Evolutionary conservation across 2,329 filamentous ascomycete species (phyloP).

Genomic region (Neonectria coccinea): DNA sequence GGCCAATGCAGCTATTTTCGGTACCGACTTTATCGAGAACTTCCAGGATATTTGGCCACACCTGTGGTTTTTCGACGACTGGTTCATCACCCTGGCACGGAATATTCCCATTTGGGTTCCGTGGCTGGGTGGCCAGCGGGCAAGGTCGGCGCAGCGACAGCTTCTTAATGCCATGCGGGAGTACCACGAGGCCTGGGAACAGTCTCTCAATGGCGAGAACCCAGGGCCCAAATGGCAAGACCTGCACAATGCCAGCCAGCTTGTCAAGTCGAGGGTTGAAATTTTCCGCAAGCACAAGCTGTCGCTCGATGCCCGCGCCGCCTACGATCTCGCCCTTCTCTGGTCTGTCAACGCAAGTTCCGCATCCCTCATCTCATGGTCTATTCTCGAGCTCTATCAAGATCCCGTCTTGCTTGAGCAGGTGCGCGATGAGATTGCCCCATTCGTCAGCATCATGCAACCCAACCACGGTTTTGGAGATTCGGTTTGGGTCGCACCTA

Average conservation of each 20-base stretch:
- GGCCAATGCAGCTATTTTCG: conserved; percentile 52
- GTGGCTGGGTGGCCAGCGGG: conserved; percentile 48
- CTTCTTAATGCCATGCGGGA: conserved; percentile 48
- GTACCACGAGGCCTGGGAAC: conserved; percentile 52
- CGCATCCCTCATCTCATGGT: conserved; percentile 54
- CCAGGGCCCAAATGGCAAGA: conserved; percentile 52
- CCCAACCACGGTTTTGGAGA: conserved; percentile 52
- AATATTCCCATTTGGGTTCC: conserved; percentile 50
- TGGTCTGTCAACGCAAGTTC: conserved; percentile 56
- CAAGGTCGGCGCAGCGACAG: conserved; percentile 45
- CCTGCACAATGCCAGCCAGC: conserved; percentile 51
- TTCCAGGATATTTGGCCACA: conserved; percentile 53
- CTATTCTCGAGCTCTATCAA: conserved; percentile 55
- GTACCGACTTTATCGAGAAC: conserved; percentile 57
- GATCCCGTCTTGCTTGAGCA: conserved; percentile 53
- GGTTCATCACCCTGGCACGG: conserved; percentile 48
- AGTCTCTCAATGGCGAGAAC: conserved; percentile 48
- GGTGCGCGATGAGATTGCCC: conserved; percentile 54
- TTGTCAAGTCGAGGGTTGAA: conserved; percentile 48
- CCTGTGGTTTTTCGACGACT: conserved; percentile 54
- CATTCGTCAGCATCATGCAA: conserved; percentile 48
- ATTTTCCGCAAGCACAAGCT: conserved; percentile 48
- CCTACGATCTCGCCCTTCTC: conserved; percentile 50
- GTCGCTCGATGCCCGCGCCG: conserved; percentile 48
- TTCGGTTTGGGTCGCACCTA: conserved; percentile 51